Evolutionary conservation across 140 eudicot species (phyloP), one percentile per base, ranked within the genome.

Genomic region (Cichorium intybus): DNA sequence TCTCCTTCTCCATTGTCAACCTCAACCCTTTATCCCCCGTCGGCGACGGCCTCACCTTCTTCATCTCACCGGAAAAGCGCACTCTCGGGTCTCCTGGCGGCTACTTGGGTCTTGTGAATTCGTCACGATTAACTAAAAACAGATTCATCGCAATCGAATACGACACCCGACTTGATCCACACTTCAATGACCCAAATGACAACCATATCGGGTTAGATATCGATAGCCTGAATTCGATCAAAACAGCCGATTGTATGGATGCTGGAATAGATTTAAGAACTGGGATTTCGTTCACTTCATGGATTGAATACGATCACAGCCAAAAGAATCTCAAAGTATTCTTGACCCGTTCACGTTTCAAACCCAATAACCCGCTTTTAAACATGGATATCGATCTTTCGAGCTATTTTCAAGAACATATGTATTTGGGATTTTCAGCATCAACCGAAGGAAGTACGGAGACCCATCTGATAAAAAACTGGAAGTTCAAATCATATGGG

Each of bases 401-500:
- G 1, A 56, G 56, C 1, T 74, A 81, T 33, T 75, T 84, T 9
- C 68, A 80, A 31, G 85, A 84, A 34, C 60, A 62, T 11, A 86
- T 77, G 89, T 90, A 54, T 77, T 24, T 79, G 56, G 95, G 91
- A 22, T 86, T 90, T 58, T 86, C 97, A 0, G 95, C 79, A 16
- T 84, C 97, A 0, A 86, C 85, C 2, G 89, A 87, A 61, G 95
- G 93, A 29, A 84, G 87, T 48, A 81, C 87, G 5, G 93, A 90
- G 68, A 28, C 70, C 9, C 93, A 90, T 57, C 59, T 60, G 56
- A 57, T 90, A 45, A 61, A 84, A 57, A 84, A 73, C 70, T 90
- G 95, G 92, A 73, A 85, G 33, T 86, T 90, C n/a, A 61, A 59
- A 6, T 77, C 89, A 2, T 72, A 15, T 39, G 95, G 95, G 21